Conservation (phyloP, 345 rosid species). For the Capsella bursapastoris region DNA sequence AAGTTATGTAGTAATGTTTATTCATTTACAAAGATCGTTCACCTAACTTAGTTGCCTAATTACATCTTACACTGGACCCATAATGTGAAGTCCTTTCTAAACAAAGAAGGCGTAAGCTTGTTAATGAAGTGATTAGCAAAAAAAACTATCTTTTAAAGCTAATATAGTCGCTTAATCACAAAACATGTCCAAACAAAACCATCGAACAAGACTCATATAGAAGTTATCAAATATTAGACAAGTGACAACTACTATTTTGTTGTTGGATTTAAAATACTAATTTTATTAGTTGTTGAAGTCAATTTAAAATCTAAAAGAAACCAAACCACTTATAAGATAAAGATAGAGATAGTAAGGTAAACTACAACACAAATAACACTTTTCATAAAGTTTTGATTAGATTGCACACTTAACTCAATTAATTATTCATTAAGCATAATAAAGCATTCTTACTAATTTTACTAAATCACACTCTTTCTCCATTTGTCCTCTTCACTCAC, state of each 20-base stretch:
- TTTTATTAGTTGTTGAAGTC: neutral
- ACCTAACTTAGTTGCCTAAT: constrained; percentile 29
- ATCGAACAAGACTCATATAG: neutral
- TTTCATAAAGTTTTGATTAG: constrained; percentile 37
- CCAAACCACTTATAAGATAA: constrained; percentile 23
- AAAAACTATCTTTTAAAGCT: neutral
- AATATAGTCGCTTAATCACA: neutral
- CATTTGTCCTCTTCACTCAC: no score
- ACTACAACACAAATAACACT: constrained; percentile 2
- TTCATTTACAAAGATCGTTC: constrained; percentile 30
- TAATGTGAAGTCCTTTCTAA: constrained; percentile 25
- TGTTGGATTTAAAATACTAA: neutral
- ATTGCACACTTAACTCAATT: constrained; percentile 40
- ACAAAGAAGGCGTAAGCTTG: constrained; percentile 20
- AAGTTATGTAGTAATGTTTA: constrained; percentile 1
- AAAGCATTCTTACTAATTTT: constrained; percentile 13
- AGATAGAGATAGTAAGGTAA: constrained; percentile 29
- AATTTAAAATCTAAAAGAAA: constrained; percentile 11
- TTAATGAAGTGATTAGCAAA: constrained; percentile 24
- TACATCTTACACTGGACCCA: constrained; percentile 21
- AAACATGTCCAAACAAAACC: neutral
- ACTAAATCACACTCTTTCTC: constrained; percentile 1
- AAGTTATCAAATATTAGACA: neutral
- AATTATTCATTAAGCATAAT: constrained; percentile 37
- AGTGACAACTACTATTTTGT: constrained; percentile 20